Evolutionary conservation across 805 yeast species (phyloP).

Genomic region (Candida ortonii): DNA sequence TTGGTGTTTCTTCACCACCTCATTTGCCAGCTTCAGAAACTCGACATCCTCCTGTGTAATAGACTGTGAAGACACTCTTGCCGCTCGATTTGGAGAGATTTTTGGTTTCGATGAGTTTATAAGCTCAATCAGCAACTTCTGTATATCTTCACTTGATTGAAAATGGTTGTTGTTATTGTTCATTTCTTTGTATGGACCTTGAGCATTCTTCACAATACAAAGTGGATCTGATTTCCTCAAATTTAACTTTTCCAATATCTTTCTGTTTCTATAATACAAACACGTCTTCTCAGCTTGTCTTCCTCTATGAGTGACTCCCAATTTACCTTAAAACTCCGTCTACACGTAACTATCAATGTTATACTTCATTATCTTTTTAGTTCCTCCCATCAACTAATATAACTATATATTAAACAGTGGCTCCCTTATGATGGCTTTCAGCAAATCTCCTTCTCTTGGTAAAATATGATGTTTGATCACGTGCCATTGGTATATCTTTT

Average conservation of each 20-base stretch:
- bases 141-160: conserved; percentile 17
- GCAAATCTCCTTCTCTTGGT: conserved; percentile 6
- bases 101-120: conserved; percentile 31
- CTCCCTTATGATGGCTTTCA: conserved; percentile 3
- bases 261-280: too few species aligned
- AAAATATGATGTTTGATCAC: conserved; percentile 16
- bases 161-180: conserved; percentile 10
- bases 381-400: too few species aligned
- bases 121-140: conserved; percentile 24
- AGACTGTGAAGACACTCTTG: conserved; percentile 18
- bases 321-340: too few species aligned
- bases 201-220: too few species aligned
- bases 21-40: conserved; percentile 58
- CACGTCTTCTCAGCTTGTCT: not conserved
- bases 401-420: too few species aligned
- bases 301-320: not conserved
- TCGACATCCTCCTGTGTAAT: conserved; percentile 49
- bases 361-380: too few species aligned
- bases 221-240: too few species aligned
- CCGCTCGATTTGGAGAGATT: conserved; percentile 20
- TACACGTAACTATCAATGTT: too few species aligned
- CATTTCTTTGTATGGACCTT: too few species aligned
- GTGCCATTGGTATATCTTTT: too few species aligned
- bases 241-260: too few species aligned
- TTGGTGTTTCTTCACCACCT: conserved; percentile 46